Conservation (phyloP, 768 basidiomycete species). For the Pisolithus sp. region DNA sequence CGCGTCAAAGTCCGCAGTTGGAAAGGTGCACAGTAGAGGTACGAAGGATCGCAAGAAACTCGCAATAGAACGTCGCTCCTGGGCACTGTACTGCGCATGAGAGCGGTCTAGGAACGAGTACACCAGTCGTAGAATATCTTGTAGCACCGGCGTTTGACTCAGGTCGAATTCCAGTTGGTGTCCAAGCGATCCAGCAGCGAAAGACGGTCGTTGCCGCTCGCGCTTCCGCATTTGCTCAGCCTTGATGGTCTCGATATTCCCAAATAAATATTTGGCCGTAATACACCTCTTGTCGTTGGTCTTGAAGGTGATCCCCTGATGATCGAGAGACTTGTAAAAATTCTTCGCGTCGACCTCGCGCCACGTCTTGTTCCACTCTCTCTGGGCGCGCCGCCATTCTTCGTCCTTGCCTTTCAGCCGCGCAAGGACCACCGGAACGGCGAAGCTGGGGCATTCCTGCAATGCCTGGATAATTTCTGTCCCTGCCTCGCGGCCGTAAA, state of each 20-base stretch:
- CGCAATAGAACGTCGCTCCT: conserved; percentile 81
- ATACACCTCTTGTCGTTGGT: conserved; percentile 91
- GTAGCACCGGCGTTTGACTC: conserved; percentile 71
- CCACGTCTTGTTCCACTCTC: conserved; percentile 97
- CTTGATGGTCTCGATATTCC: conserved; percentile 68
- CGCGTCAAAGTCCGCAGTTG: conserved; percentile 59
- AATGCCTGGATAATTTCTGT: conserved; percentile 76
- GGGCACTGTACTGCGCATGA: conserved; percentile 61
- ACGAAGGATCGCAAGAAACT: conserved; percentile 80
- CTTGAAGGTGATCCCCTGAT: conserved; percentile 94
- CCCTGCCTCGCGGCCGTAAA: conserved; percentile 80
- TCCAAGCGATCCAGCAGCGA: conserved; percentile 42
- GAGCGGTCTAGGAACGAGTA: conserved; percentile 89
- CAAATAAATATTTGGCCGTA: conserved; percentile 76
- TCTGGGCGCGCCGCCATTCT: conserved; percentile 90
- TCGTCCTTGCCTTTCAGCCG: conserved; percentile 92
- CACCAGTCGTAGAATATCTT: conserved; percentile 86
- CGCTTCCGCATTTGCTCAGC: conserved; percentile 45
- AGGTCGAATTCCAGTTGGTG: conserved; percentile 78
- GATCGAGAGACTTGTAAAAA: conserved; percentile 96
- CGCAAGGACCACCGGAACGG: conserved; percentile 85
- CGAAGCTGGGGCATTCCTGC: conserved; percentile 85
- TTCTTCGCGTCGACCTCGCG: conserved; percentile 94
- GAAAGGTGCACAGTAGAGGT: conserved; percentile 71
- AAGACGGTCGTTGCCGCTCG: conserved; percentile 29